Conservation (phyloP, 202 grass and related monocot species). For the Carex arenaria region DNA sequence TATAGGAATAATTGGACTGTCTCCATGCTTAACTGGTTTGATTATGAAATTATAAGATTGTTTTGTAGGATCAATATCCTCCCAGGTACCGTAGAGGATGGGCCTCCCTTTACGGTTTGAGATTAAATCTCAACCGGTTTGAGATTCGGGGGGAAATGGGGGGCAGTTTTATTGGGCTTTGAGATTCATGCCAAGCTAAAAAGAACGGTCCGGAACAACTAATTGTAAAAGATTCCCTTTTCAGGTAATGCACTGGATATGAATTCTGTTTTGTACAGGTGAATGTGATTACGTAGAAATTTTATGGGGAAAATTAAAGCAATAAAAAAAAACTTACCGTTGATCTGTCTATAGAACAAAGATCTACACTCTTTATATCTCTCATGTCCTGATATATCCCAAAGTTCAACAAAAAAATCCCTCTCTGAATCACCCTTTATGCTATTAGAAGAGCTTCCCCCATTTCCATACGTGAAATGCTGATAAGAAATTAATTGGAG, state of each 20-base stretch:
- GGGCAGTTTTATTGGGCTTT: too few relatives aligned
- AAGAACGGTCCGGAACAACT: too few relatives aligned
- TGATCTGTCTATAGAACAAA: conserved; percentile 91
- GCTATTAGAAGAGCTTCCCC: conserved; percentile 56
- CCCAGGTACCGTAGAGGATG: too few relatives aligned
- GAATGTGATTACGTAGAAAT: neutral
- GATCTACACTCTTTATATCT: conserved; percentile 83
- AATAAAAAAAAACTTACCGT: conserved; percentile 36
- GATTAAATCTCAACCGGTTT: too few relatives aligned
- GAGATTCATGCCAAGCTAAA: too few relatives aligned
- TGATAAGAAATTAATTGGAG: conserved; percentile 42
- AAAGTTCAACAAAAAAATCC: conserved; percentile 92
- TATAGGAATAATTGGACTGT: neutral
- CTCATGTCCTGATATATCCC: conserved; percentile 92
- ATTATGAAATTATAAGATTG: neutral
- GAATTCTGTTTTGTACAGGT: neutral
- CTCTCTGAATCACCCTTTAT: conserved; percentile 68
- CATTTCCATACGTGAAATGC: conserved; percentile 80
- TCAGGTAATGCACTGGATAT: too few relatives aligned
- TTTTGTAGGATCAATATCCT: too few relatives aligned
- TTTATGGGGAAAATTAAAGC: neutral
- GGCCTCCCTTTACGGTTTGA: too few relatives aligned
- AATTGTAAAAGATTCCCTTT: too few relatives aligned
- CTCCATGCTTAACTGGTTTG: neutral
- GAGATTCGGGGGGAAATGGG: too few relatives aligned